A percentile compares a stretch with the other conserved stretches of the same genome.
Evolutionary conservation across 148 eudicot species (phyloP).

Genomic region (Vaccinium myrtillus): DNA sequence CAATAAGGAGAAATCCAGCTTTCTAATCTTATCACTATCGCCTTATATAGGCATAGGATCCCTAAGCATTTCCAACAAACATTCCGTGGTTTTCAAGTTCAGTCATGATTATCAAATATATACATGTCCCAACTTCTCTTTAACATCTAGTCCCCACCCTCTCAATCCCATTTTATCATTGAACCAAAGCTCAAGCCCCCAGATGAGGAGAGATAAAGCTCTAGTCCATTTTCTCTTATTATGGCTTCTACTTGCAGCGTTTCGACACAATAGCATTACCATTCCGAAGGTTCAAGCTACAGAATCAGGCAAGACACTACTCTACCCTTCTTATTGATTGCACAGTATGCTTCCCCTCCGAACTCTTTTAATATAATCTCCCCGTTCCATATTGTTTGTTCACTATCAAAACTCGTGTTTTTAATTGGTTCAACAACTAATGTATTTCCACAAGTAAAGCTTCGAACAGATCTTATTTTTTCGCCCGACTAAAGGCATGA

Average conservation of each 20-base stretch:
- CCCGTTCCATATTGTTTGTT: not conserved
- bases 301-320: constrained; percentile 36
- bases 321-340: constrained; percentile 1
- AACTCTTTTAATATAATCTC: not conserved
- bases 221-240: constrained; percentile 29
- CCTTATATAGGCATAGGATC: constrained; percentile 41
- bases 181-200: constrained; percentile 8
- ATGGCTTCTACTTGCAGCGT: constrained; percentile 36
- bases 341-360: not conserved
- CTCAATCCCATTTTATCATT: constrained; percentile 20
- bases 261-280: constrained; percentile 19
- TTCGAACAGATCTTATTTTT: too few relatives aligned
- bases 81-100: constrained; percentile 26
- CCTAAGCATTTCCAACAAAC: constrained; percentile 29
- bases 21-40: constrained; percentile 13
- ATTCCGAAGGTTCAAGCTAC: constrained; percentile 34
- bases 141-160: not conserved
- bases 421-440: not conserved
- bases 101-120: constrained; percentile 28
- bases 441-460: not conserved
- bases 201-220: constrained; percentile 37
- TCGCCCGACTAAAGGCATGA: too few relatives aligned
- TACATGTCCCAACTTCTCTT: not conserved
- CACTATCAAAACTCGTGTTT: not conserved
- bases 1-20: constrained; percentile 31